Percentiles rank a stretch among this genome's conserved stretches.
Evolutionary conservation across 2,329 filamentous ascomycete genomes (phyloP).

Genomic region (Uncinocarpus reesii): DNA sequence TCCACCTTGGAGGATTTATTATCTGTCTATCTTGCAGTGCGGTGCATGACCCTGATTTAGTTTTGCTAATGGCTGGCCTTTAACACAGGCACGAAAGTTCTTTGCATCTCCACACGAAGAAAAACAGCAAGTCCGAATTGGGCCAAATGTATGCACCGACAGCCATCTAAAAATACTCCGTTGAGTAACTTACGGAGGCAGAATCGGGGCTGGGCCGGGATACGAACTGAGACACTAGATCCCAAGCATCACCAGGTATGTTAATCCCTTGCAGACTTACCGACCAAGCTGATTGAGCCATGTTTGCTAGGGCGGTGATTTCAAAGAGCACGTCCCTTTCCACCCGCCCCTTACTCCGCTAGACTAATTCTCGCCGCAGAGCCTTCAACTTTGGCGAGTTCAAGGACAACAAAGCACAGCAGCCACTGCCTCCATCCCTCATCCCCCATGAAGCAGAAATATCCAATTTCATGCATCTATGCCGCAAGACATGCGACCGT

Average conservation of each 20-base stretch:
- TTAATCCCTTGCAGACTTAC: conserved; percentile 14
- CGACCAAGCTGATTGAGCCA: background rate
- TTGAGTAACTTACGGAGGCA: conserved; percentile 28
- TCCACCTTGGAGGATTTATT: no score
- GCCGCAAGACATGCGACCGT: conserved; percentile 60
- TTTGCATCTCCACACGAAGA: conserved; percentile 61
- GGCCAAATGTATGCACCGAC: conserved; percentile 42
- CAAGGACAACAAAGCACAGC: conserved; percentile 55
- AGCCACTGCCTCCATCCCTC: conserved; percentile 63
- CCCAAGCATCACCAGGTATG: conserved; percentile 66
- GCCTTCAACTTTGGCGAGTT: conserved; percentile 90
- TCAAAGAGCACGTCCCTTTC: conserved; percentile 60
- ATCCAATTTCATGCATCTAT: conserved; percentile 56
- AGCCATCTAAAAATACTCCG: background rate
- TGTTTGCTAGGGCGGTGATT: conserved; percentile 57
- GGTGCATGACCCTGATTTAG: background rate
- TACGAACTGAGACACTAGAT: conserved; percentile 82
- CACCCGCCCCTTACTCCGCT: conserved; percentile 6
- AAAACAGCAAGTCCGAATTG: conserved; percentile 65
- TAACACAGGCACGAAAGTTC: conserved; percentile 55
- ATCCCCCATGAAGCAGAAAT: conserved; percentile 51
- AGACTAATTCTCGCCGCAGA: conserved; percentile 37
- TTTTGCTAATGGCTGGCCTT: conserved; percentile 6
- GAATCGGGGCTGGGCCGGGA: conserved; percentile 80
- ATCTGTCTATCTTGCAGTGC: background rate